phyloP scores from a whole-genome alignment of 495 filamentous ascomycete species.

The Tuber umbilicatum region DNA sequence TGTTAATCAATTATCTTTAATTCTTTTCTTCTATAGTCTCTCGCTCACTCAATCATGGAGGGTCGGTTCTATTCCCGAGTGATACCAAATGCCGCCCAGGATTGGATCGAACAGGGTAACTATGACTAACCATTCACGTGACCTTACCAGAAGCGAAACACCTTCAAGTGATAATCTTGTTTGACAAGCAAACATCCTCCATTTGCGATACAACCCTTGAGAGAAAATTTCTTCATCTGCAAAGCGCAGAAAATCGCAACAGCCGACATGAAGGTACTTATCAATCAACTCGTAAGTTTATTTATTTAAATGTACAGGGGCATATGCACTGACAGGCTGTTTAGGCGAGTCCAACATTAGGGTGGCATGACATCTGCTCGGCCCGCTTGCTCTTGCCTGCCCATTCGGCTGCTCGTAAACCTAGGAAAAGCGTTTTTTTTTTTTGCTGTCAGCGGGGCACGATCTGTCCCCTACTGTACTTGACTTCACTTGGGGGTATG shows the following conservation, averaged over 20 bases:
- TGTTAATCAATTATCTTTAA: background rate
- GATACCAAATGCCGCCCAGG: background rate
- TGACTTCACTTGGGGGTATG: slow-evolving; percentile 3
- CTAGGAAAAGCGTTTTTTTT: slow-evolving; percentile 6
- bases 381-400: background rate
- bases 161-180: background rate
- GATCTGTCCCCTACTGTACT: background rate
- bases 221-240: background rate
- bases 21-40: background rate
- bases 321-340: slow-evolving; percentile 8
- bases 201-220: background rate
- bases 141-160: background rate
- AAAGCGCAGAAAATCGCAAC: slow-evolving; percentile 5
- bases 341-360: background rate
- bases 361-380: background rate
- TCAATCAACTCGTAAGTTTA: slow-evolving; percentile 5
- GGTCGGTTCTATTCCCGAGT: background rate
- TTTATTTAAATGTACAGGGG: background rate
- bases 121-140: background rate
- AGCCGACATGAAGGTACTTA: slow-evolving; percentile 14
- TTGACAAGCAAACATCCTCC: background rate
- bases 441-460: slow-evolving; percentile 5
- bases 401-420: slow-evolving; percentile 1
- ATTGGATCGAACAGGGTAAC: background rate
- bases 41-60: no score